Evolutionary conservation across 768 basidiomycete species (phyloP).

Genomic region (Rhodotorula diobovata): DNA sequence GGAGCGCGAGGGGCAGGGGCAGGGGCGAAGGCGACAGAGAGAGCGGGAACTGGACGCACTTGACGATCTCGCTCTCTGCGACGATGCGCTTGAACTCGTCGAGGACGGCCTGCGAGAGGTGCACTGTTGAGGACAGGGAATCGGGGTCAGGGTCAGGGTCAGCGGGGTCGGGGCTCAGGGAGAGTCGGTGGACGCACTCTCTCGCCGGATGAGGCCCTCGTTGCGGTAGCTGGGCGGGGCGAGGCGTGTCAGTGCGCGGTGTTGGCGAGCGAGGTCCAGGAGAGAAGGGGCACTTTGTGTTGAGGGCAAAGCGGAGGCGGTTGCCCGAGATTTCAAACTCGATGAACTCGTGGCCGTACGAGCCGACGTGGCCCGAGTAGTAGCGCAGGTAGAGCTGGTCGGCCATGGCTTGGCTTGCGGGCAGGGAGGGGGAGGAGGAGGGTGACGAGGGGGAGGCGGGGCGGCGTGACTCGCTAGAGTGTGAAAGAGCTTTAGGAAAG

Average conservation of each 20-base stretch:
- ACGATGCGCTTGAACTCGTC: slow-evolving; percentile 94
- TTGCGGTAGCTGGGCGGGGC: slow-evolving; percentile 66
- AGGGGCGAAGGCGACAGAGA: not conserved
- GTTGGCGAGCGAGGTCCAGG: not conserved
- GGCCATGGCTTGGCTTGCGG: not conserved
- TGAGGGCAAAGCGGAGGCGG: slow-evolving; percentile 93
- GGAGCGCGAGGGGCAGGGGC: slow-evolving; percentile 2
- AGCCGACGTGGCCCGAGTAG: slow-evolving; percentile 90
- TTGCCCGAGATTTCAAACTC: slow-evolving; percentile 99
- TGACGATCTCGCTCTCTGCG: slow-evolving; percentile 86
- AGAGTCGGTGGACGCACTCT: slow-evolving; percentile 64
- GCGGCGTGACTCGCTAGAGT: no score
- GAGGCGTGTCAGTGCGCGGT: not conserved
- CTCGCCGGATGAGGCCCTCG: slow-evolving; percentile 95
- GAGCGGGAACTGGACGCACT: slow-evolving; percentile 56
- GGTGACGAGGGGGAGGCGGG: not conserved
- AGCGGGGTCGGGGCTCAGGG: no score
- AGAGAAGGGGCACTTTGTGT: slow-evolving; percentile 63
- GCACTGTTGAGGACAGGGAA: slow-evolving; percentile 59
- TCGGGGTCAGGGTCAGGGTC: not conserved
- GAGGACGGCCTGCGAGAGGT: slow-evolving; percentile 82
- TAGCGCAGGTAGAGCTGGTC: slow-evolving; percentile 41
- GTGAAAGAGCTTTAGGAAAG: no score
- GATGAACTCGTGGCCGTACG: slow-evolving; percentile 52
- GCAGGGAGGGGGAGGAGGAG: not conserved